phyloP scores from a whole-genome alignment of 78 protist species.

The Dictyostelium intermedium region DNA sequence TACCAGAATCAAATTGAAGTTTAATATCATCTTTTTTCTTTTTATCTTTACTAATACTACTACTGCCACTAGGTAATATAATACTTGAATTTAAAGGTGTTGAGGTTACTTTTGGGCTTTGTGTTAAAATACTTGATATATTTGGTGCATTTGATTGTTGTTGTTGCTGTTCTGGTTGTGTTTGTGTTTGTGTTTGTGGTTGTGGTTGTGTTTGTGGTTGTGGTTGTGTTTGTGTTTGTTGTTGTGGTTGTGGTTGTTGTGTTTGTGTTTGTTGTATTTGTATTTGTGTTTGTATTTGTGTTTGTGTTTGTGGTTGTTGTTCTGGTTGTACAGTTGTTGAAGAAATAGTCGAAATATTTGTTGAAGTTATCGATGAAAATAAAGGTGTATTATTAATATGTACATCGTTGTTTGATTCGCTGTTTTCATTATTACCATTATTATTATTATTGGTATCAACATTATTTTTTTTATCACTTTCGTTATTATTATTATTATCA shows the following conservation, averaged over 20 bases:
- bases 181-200: background rate
- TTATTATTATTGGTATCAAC: background rate
- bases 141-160: background rate
- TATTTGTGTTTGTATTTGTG: no score
- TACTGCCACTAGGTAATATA: conserved; percentile 1
- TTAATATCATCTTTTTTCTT: conserved; percentile 68
- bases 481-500: background rate
- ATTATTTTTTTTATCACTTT: background rate
- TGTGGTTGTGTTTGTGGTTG: background rate
- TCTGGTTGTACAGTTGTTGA: background rate
- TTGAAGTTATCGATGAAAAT: background rate
- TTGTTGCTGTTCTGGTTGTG: background rate
- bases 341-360: background rate
- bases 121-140: conserved; percentile 2
- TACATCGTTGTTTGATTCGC: no score
- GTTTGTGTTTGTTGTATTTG: no score
- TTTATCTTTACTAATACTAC: conserved; percentile 32
- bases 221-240: no score
- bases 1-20: conserved; percentile 62
- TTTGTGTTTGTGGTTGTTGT: no score
- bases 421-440: background rate
- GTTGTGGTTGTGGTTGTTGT: no score
- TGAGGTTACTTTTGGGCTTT: conserved; percentile 4
- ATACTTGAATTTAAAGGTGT: background rate
- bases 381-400: background rate